Evolutionary conservation across 768 basidiomycete genomes (phyloP), one percentile per base, ranked within the genome.

Genomic region (Dioszegia crocea): DNA sequence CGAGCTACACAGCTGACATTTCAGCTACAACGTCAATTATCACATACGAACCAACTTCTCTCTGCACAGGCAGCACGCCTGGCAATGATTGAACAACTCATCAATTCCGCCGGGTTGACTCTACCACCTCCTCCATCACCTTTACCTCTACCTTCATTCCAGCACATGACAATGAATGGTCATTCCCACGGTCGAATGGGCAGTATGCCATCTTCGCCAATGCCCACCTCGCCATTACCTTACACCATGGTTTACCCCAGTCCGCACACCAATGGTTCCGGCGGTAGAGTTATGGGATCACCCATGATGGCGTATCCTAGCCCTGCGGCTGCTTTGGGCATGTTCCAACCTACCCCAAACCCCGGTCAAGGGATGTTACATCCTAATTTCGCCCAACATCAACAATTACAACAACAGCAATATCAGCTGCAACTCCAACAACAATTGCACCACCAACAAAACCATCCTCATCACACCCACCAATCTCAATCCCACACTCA

Each of bases 381-480:
- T 43, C 54, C 54, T 19, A 46, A 33, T 45, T 45, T 52, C 23
- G 51, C 51, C 11, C 33, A 38, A 36, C 21, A 26, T 11, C 51
- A 52, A 39, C 38, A 52, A 43, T 48, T 31, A 26, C 46, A 38
- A n/a, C 51, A 52, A 39, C 31, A 12, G 36, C 31, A 39, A 24
- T 40, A 33, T 21, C 21, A n/a, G 17, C 39, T 12, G 16, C 47
- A 47, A 19, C 4, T 30, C 27, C 47, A 48, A 8, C 51, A 52
- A 23, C 39, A 52, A 11, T 36, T 31, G 19, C 48, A 50, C 10
- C 33, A 30, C 3, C 33, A 50, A 3, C 48, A 38, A 4, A 8
- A 48, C 59, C 64, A 11, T 50, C 45, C 26, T 47, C 56, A 12
- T 49, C 67, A 29, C 45, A 53, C 26, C 40, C 47, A 19, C 47